Evolutionary conservation across 371 early-diverging fungal species (phyloP).

Genomic region (Actinomortierella wolfii): DNA sequence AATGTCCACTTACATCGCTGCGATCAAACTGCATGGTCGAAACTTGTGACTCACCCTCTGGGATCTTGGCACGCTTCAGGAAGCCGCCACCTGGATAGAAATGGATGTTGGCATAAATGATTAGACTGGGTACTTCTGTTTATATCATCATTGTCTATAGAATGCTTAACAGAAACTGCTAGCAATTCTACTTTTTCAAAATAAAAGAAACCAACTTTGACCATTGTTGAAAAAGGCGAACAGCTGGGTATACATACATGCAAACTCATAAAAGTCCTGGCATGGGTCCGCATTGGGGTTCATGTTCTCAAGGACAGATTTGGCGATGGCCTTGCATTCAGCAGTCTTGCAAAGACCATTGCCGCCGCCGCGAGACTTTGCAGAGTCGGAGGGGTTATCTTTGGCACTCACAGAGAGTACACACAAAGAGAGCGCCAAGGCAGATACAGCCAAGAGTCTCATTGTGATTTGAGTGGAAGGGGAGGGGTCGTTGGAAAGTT

Average conservation of each 20-base stretch:
- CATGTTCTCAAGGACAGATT: constrained; percentile 56
- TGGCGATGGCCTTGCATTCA: constrained; percentile 62
- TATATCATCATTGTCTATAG: no score
- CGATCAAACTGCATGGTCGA: constrained; percentile 50
- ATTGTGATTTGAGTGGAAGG: no score
- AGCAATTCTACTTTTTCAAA: no score
- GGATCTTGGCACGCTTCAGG: constrained; percentile 52
- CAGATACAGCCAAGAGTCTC: no score
- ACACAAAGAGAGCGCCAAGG: no score
- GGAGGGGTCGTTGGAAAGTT: no score
- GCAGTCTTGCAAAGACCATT: constrained; percentile 51
- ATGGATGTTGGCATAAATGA: constrained; percentile 17
- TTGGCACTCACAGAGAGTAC: no score
- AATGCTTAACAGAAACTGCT: no score
- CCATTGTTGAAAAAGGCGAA: background rate
- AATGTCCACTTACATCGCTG: constrained; percentile 47
- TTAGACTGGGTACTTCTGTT: no score
- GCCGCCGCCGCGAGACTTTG: no score
- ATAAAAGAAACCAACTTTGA: background rate
- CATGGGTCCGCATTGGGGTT: constrained; percentile 55
- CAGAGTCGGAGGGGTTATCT: no score
- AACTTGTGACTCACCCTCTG: constrained; percentile 53
- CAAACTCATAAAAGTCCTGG: constrained; percentile 57
- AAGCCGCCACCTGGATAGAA: constrained; percentile 58
- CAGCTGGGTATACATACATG: no score